These are phyloP conservation scores for Cyclospora cayetanensis DNA, from an alignment of 169 alveolate species.

Conservation along the genomic window DNA sequence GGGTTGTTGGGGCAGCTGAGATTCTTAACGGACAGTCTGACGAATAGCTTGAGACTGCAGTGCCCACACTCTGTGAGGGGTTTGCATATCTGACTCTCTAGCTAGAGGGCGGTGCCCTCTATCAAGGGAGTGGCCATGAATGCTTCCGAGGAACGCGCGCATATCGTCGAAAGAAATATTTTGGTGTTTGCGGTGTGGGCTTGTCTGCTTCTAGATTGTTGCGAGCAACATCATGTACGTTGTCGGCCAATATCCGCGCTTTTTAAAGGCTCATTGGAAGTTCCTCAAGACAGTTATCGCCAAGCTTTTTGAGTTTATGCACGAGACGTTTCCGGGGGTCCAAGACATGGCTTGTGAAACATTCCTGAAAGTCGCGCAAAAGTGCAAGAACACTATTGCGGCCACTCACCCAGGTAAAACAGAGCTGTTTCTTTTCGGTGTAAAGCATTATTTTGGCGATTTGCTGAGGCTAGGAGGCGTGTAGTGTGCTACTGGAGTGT, in stretches of 20 bases:
- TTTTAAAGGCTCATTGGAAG: conserved; percentile 96
- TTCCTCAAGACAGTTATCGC: conserved; percentile 97
- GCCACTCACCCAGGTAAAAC: conserved; percentile 80
- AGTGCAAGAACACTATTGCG: conserved; percentile 91
- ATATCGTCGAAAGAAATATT: background rate
- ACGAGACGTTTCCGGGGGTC: conserved; percentile 98
- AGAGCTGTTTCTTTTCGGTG: too few relatives aligned
- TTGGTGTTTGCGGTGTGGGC: background rate
- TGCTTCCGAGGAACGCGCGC: too few relatives aligned
- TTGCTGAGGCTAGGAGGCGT: too few relatives aligned
- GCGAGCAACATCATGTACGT: conserved; percentile 97
- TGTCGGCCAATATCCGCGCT: conserved; percentile 98
- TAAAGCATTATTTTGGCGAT: too few relatives aligned
- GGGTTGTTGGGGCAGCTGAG: too few relatives aligned
- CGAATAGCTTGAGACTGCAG: too few relatives aligned
- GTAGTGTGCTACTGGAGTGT: too few relatives aligned
- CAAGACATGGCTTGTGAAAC: conserved; percentile 99
- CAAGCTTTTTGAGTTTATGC: conserved; percentile 99
- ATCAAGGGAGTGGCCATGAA: too few relatives aligned
- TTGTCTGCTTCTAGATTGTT: conserved; percentile 48
- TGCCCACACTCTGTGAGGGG: too few relatives aligned
- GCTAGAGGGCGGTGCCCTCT: too few relatives aligned
- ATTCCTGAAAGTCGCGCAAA: conserved; percentile 93
- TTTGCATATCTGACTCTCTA: too few relatives aligned
- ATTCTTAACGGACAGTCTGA: too few relatives aligned